Evolutionary conservation across 140 eudicot species (phyloP), one percentile per base, ranked within the genome.

Genomic region (Flaveria floridana): DNA sequence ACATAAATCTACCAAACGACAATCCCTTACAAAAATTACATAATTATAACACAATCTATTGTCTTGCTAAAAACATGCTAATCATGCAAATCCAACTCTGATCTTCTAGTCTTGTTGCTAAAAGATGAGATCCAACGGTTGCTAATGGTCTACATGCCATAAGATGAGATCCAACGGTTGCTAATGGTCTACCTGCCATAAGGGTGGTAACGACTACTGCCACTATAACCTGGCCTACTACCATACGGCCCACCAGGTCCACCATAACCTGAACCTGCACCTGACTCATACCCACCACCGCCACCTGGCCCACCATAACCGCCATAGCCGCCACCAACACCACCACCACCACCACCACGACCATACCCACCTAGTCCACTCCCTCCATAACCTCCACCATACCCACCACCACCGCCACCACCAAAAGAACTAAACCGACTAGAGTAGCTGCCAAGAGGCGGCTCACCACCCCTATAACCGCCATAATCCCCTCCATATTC

Each of bases 161-260:
- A 71, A 80, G 74, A 79, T 74, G 70, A 71, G 76, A 81, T 26
- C 85, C 76, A 68, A 76, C 57, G 47, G 61, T 71, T 46, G 78
- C 84, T 76, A 77, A 69, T 26, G 74, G 75, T 81, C 98, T 93
- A 90, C 84, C 99, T 87, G 82, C 90, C 83, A 55, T 94, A 94
- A 47, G 99, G 99, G 82, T 94, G 97, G 83, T 86, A 94, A 47
- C 99, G 99, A 79, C 91, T 85, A 78, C 91, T 74, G 65, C 93
- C 86, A 85, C 93, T 79, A 91, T 86, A 86, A 48, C 95, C 92
- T 81, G 87, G 86, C 83, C 96, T 86, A 88, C 89, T 75, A 62
- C 97, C 97, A 78, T 89, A 91, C 7, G 91, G 71, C 16, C 89
- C 95, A 39, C 95, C 96, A 0, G 85, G 85, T 47, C 96, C 97